Conservation (phyloP, 139 green algal species). For the Astrephomene gubernaculifera region DNA sequence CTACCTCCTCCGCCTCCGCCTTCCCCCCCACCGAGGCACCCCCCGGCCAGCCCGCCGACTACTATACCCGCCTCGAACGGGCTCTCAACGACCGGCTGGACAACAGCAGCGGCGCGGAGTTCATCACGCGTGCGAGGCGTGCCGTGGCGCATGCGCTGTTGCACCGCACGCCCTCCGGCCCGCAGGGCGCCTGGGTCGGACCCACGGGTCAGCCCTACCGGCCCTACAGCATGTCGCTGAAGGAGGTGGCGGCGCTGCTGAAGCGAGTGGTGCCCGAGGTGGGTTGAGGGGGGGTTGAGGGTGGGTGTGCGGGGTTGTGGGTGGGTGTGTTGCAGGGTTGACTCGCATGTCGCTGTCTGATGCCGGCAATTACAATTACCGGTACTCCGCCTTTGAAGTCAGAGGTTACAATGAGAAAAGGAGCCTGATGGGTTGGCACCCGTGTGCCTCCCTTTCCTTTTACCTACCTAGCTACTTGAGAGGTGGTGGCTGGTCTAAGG, state of each 20-base stretch:
- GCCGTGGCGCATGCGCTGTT: background rate
- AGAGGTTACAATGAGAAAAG: too few relatives aligned
- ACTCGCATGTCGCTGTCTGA: too few relatives aligned
- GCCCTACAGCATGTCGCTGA: background rate
- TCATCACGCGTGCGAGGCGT: background rate
- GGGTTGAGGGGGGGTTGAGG: background rate
- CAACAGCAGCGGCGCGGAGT: background rate
- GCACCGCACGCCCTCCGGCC: background rate
- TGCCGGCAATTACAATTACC: too few relatives aligned
- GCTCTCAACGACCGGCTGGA: background rate
- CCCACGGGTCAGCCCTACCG: background rate
- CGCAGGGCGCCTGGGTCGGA: background rate
- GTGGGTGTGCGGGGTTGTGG: background rate
- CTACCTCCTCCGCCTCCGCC: too few relatives aligned
- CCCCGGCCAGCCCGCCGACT: constrained; percentile 16
- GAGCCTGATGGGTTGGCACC: too few relatives aligned
- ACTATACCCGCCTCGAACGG: background rate
- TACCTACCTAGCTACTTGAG: too few relatives aligned
- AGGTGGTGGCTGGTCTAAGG: too few relatives aligned
- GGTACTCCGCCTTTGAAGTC: too few relatives aligned
- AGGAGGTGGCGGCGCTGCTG: constrained; percentile 1
- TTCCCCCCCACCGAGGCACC: background rate
- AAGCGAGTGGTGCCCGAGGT: constrained; percentile 15
- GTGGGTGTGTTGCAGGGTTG: too few relatives aligned
- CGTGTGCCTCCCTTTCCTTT: too few relatives aligned